Evolutionary conservation across 2,329 filamentous ascomycete genomes (phyloP), one percentile per base, ranked within the genome.

Genomic region (Aspergillus novofumigatus): DNA sequence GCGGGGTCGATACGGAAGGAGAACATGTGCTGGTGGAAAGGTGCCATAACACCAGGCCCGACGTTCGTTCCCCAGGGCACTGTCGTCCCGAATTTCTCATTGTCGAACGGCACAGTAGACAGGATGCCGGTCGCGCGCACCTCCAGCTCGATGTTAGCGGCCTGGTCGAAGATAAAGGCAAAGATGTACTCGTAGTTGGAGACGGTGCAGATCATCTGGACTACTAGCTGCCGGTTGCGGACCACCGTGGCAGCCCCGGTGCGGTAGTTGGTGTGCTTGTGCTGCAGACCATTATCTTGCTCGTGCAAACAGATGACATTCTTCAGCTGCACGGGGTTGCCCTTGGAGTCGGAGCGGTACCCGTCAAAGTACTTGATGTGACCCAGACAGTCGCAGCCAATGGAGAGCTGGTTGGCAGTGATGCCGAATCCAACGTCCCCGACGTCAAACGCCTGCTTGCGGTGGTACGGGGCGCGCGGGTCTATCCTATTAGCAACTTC

Each of bases 11-110:
- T 78, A 5, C 85, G 83, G 14, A 87, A 78, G 4, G 82, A 86
- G 75, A 92, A 91, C 69, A 91, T 86, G 73, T 92, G 89, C 69
- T 92, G 89, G 67, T 92, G 89, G 72, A 88, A 85, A 0, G 80
- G 78, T 0, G 86, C 88, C 38, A 91, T 81, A 8, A 88, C 86
- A 38, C 86, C 86, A 0, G 86, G 86, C 54, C 87, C 85, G 2
- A 90, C 86, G 49, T 88, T 82, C 0, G 86, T 90, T 35, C 86
- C 87, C 77, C 83, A 89, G 2, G 85, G 84, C 0, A 89, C 85
- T 4, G 81, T 81, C 44, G 86, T 71, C 26, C 83, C 85, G 55
- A 47, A 52, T 0, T 86, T 81, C n/a, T 72, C 64, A 51, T 77
- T 75, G 60, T 89, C 86, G 61, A 89, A 86, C 1, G 86, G 86